Evolutionary conservation across 139 green algal genomes (phyloP), one percentile per base, ranked within the genome.

Genomic region (Deuterostichococcus epilithicus): DNA sequence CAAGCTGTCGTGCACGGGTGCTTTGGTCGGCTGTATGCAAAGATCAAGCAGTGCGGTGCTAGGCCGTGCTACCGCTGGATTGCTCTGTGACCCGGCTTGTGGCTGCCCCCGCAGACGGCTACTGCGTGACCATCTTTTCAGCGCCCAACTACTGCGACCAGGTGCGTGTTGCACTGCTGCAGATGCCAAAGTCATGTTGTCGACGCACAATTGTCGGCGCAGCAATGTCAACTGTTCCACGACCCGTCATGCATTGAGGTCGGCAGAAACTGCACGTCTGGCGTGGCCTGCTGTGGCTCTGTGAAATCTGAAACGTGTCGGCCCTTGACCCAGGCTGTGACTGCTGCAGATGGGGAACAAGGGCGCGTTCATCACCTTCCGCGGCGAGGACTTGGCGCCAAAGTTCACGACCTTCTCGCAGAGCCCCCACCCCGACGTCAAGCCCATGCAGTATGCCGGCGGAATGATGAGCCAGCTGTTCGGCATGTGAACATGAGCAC

Each of bases 71-170:
- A n/a, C n/a, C n/a, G n/a, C n/a, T n/a, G n/a, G n/a, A n/a, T n/a
- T n/a, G n/a, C n/a, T n/a, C n/a, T n/a, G n/a, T n/a, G n/a, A n/a
- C n/a, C n/a, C n/a, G n/a, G n/a, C n/a, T n/a, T n/a, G n/a, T n/a
- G n/a, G n/a, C n/a, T n/a, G n/a, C n/a, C n/a, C n/a, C n/a, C n/a
- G n/a, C n/a, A n/a, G n/a, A 93, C 69, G 95, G 93, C 33, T 87
- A 87, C 71, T 87, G 93, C 22, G 85, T 97, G 58, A 99, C 96
- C 23, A 88, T 99, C 13, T 99, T 99, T 87, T 94, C 83, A 2
- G 96, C 96, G 22, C 96, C 96, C 45, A 99, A 99, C 86, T 99
- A 99, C 85, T 98, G 93, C 77, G 90, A 95, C 75, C 82, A 90
- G 52, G 88, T 89, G 86, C 39, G 68, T 45, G 47, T 65, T 72